phyloP scores from a whole-genome alignment of 257 asterid species.

The Nicotiana otophora region DNA sequence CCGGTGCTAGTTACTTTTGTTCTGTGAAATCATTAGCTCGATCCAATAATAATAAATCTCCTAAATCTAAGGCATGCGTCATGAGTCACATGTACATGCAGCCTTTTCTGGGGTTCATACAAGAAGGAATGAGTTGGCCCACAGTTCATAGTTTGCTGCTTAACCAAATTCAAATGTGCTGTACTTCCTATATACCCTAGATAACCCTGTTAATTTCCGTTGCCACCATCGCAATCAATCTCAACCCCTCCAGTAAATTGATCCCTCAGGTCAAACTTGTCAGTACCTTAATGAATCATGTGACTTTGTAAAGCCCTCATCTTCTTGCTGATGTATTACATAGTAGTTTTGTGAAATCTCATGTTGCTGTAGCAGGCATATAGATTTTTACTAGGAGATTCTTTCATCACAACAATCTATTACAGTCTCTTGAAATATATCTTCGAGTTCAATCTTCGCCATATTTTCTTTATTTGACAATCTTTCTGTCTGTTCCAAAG shows the following conservation, averaged over 20 bases:
- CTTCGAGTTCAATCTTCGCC: neutral
- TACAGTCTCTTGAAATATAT: neutral
- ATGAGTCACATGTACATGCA: constrained; percentile 1
- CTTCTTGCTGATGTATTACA: neutral
- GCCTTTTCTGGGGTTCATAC: neutral
- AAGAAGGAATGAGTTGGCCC: neutral
- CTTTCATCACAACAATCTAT: neutral
- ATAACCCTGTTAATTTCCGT: neutral
- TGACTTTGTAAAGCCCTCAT: neutral
- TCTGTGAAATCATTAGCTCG: neutral
- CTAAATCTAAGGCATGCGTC: neutral
- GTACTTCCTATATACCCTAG: neutral
- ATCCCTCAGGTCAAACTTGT: neutral
- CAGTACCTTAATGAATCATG: neutral
- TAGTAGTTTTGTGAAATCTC: neutral
- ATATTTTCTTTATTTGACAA: neutral
- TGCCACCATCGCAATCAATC: neutral
- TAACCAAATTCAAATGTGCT: neutral
- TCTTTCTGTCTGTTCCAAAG: neutral
- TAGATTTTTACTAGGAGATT: neutral
- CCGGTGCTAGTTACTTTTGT: neutral
- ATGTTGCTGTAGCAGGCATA: neutral
- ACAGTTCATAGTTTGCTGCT: neutral
- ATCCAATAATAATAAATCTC: neutral
- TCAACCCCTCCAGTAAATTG: neutral